Evolutionary conservation across 2,329 filamentous ascomycete genomes (phyloP).

Genomic region (Xylariaceae sp.): DNA sequence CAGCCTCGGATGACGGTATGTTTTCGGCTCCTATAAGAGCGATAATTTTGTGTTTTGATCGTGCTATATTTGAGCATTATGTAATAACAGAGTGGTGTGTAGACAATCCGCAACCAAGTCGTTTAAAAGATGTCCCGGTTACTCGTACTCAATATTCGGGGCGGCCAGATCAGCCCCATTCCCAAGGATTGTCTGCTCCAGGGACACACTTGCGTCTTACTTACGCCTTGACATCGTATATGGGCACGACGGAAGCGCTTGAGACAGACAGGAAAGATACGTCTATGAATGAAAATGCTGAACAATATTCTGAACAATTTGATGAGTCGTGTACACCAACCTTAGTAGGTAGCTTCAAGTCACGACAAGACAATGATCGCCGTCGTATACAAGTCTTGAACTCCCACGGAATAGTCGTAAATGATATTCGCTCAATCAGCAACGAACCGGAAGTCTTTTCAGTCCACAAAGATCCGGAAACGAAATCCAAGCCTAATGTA

Average conservation of each 20-base stretch:
- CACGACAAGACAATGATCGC: slow-evolving; percentile 1
- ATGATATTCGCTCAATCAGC: slow-evolving; percentile 5
- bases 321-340: neutral
- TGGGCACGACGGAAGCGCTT: neutral
- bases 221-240: slow-evolving; percentile 4
- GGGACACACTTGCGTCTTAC: neutral
- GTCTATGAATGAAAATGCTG: neutral
- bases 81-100: neutral
- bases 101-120: neutral
- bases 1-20: slow-evolving; percentile 5
- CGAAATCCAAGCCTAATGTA: neutral
- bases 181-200: neutral
- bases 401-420: slow-evolving; percentile 11
- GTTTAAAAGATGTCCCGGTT: neutral
- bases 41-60: too few species aligned
- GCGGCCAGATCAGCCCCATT: neutral
- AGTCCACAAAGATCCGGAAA: neutral
- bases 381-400: slow-evolving; percentile 5
- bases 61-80: neutral
- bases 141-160: neutral
- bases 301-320: neutral
- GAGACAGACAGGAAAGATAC: neutral
- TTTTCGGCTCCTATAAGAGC: too few species aligned
- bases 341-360: neutral
- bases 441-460: slow-evolving; percentile 2